Evolutionary conservation across 1,284 basidiomycete species (phyloP).

Genomic region (Cutaneotrichosporon spelunceum): DNA sequence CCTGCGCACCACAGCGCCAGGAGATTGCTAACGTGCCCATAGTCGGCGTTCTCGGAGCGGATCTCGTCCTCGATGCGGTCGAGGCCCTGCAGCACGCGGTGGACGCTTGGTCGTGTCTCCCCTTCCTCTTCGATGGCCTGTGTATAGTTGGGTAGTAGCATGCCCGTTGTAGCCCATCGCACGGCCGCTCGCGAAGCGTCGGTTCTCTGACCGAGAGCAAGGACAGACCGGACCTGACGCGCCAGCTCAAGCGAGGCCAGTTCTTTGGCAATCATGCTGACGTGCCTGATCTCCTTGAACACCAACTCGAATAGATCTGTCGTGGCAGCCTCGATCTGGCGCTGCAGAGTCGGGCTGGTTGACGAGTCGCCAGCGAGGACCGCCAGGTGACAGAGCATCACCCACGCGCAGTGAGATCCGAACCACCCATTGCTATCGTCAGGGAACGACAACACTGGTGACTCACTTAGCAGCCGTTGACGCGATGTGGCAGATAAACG

Average conservation of each 20-base stretch:
- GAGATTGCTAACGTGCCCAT: not conserved
- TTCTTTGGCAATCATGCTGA: not conserved
- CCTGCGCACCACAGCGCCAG: not conserved
- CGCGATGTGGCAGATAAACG: not conserved
- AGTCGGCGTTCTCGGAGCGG: not conserved
- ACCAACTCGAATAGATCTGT: not conserved
- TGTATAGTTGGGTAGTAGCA: conserved; percentile 3
- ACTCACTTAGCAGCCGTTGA: not conserved
- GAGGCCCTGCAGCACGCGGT: not conserved
- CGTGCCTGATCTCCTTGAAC: not conserved
- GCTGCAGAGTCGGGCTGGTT: not conserved
- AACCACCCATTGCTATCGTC: not conserved
- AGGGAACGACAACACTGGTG: not conserved
- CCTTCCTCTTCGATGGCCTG: not conserved
- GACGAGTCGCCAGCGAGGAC: conserved; percentile 5
- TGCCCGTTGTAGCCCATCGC: not conserved
- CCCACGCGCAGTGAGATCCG: not conserved
- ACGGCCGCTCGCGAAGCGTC: not conserved
- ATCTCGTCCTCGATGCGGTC: not conserved
- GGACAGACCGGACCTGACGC: conserved; percentile 5
- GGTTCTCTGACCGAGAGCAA: conserved; percentile 2
- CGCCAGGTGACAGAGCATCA: not conserved
- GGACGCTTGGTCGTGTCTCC: not conserved
- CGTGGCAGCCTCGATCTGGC: not conserved
- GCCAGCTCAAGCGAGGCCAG: not conserved